Base-by-base conservation (phyloP, 176 grass and related monocot genomes). In the Oryza longistaminata region DNA sequence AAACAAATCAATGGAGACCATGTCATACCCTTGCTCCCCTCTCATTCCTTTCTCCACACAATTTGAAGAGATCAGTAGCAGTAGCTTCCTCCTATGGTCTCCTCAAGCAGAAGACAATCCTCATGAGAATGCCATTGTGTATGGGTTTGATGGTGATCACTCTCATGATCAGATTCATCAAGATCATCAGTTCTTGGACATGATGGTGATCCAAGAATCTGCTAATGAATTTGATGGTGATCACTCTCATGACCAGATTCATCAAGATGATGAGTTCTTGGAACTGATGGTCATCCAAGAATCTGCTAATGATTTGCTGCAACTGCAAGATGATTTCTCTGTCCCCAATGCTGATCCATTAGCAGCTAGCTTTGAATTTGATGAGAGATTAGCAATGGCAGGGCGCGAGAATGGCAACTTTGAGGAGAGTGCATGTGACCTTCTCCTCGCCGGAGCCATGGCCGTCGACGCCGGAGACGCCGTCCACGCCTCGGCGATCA, bases 351-450 rank as follows among this genome's bases (percentile, higher is more conserved):
- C 6, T 35, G 71, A 86, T 24, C 9, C 11, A 11, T 64, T 71
- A 46, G 68, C 53, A 2, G 37, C 60, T n/a, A 0, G 60, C 16
- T 39, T 3, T 12, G 64, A 85, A 11, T 39, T 3, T 12, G 64
- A 85, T 37, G 70, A 33, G 74, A 22, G 7, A 27, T 27, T 55
- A 8, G 43, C 2, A 13, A 5, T 48, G 45, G 45, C 45, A 48
- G 45, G 19, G 33, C 83, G 69, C 33, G 64, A 37, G 35, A 39
- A 70, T 50, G 82, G 24, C 64, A 81, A 26, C 35, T 9, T 90
- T 65, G 89, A 87, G 48, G 80, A 90, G 25, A 88, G 58, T 62
- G 48, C 78, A 84, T 10, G 26, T 9, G 67, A 88, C 66, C 66
- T 91, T n/a, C 77, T 91, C 25, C 39, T 81, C 11, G 71, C 77